Conservation (phyloP, 371 early-diverging fungal species). For the Capillidium rhysosporum region DNA sequence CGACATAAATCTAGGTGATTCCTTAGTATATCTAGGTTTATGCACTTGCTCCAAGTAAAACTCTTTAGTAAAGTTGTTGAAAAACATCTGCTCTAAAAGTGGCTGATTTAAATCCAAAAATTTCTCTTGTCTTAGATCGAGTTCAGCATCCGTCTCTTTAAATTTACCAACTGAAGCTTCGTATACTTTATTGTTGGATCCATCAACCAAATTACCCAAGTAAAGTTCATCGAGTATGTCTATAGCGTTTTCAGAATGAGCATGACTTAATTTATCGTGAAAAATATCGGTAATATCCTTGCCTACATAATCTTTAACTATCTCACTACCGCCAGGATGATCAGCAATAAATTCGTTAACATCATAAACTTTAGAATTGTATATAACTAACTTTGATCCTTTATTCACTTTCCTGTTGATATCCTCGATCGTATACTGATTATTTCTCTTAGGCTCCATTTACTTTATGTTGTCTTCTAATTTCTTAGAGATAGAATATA, state of each 20-base stretch:
- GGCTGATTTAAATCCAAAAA: slow-evolving; percentile 71
- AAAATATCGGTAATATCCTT: slow-evolving; percentile 45
- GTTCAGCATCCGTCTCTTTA: slow-evolving; percentile 16
- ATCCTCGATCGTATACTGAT: slow-evolving; percentile 14
- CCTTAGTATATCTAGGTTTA: slow-evolving; percentile 57
- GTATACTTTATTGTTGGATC: no score
- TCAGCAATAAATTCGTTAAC: slow-evolving; percentile 56
- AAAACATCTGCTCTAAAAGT: slow-evolving; percentile 61
- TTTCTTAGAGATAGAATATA: no score
- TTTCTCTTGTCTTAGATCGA: slow-evolving; percentile 29
- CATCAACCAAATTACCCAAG: slow-evolving; percentile 35
- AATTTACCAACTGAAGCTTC: background rate
- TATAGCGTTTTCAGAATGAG: slow-evolving; percentile 67
- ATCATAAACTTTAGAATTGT: slow-evolving; percentile 62
- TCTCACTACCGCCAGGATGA: slow-evolving; percentile 67
- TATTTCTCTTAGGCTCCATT: background rate
- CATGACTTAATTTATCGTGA: slow-evolving; percentile 50
- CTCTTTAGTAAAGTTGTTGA: slow-evolving; percentile 41
- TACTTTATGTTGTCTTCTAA: background rate
- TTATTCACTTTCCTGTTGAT: slow-evolving; percentile 36
- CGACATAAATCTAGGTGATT: slow-evolving; percentile 65
- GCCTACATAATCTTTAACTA: slow-evolving; percentile 54
- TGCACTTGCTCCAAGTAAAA: slow-evolving; percentile 82
- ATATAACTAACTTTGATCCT: slow-evolving; percentile 48
- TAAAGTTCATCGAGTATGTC: slow-evolving; percentile 58